Percentiles rank a stretch among this genome's conserved stretches.
phyloP scores from a whole-genome alignment of 2,329 filamentous ascomycete species.

The Monosporascus sp. region DNA sequence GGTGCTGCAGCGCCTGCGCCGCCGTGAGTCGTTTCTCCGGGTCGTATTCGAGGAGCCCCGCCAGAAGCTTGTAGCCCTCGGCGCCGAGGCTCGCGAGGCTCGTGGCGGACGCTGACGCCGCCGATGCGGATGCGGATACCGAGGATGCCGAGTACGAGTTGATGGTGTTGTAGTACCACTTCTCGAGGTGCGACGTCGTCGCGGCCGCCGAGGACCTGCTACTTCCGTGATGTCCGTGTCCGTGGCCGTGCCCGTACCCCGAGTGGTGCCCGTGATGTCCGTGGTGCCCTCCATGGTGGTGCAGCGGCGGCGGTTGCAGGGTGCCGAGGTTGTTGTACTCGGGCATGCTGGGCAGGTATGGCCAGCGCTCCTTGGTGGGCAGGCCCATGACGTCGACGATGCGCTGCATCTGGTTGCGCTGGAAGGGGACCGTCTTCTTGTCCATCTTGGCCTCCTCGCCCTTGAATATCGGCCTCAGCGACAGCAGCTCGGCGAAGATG shows the following conservation, averaged over 20 bases:
- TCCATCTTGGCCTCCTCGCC: conserved; percentile 99
- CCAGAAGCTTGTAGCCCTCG: conserved; percentile 78
- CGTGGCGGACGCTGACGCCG: not conserved
- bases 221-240: conserved; percentile 22
- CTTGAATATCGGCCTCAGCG: conserved; percentile 91
- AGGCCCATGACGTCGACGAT: conserved; percentile 95
- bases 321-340: conserved; percentile 70
- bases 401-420: conserved; percentile 98
- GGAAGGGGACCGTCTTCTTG: conserved; percentile 96
- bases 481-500: conserved; percentile 92
- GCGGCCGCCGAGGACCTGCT: conserved; percentile 23
- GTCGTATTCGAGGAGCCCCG: conserved; percentile 85
- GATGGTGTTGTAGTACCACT: conserved; percentile 72
- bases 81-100: conserved; percentile 57
- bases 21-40: conserved; percentile 84
- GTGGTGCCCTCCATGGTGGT: conserved; percentile 31
- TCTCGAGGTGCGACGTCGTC: conserved; percentile 56
- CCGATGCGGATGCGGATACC: conserved; percentile 33
- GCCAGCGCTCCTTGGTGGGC: conserved; percentile 85
- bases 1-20: conserved; percentile 79
- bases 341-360: conserved; percentile 75
- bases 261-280: conserved; percentile 18
- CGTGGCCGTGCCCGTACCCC: too few relatives aligned
- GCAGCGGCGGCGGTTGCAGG: conserved; percentile 44
- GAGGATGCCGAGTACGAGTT: conserved; percentile 48